Base-by-base conservation (phyloP, 306 rosid genomes). In the Vigna reflexopilosa region DNA sequence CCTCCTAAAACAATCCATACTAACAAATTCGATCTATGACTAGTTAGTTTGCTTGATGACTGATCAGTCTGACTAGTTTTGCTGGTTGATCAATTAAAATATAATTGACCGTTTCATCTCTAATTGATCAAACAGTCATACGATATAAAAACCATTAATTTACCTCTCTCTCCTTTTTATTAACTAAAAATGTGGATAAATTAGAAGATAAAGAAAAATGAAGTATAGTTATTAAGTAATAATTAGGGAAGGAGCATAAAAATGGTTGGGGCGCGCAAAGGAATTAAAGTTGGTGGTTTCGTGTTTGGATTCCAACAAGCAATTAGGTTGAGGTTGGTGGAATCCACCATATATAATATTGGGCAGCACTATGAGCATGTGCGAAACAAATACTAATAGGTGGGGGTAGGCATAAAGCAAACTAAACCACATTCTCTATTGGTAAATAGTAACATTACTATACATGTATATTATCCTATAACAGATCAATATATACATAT, bases 271-370 rank as follows among this genome's bases (percentile, higher is more conserved):
- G 52, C 5, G 42, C 66, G 71, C 75, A 61, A 68, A 38, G 51
- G 80, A 57, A 80, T 49, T 64, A 85, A 86, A 90, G 93, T 82
- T 88, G 77, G 91, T 92, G 97, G 88, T 84, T 88, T 90, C 93
- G 84, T 76, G 67, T 85, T 85, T 73, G 94, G 97, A 92, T 74
- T 88, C 92, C 94, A 91, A 82, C 86, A 49, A 81, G 86, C 69
- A 63, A 76, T 79, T 73, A 71, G 81, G 59, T 64, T 81, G 32
- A 71, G 73, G 48, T 79, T 79, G 92, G 94, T 88, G 94, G 91
- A 90, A 81, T 86, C 86, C 97, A 85, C 84, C 84, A 77, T 78
- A 57, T 55, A 77, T 48, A 74, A 73, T 62, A 82, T 73, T 81
- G 61, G 70, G 84, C 86, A 74, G 83, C 86, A 83, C 89, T 71